These are phyloP conservation scores for Tulasnella sp. DNA, from an alignment of 768 basidiomycete genomes.

Conservation along the genomic window DNA sequence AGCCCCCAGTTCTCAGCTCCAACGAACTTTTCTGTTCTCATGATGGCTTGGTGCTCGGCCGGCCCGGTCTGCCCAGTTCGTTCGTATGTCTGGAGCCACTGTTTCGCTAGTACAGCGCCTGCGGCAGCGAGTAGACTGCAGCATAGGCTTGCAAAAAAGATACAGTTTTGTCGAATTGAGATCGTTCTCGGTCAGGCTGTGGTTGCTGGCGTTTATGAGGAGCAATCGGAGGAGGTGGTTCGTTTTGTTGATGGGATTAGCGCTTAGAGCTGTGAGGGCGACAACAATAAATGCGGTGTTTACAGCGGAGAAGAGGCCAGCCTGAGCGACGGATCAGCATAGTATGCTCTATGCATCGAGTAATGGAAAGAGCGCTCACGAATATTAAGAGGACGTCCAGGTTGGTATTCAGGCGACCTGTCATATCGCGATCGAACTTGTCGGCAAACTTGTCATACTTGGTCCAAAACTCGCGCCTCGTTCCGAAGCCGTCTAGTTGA, in stretches of 20 bases:
- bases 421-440: not conserved
- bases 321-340: not conserved
- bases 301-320: not conserved
- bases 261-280: not conserved
- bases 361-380: not conserved
- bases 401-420: not conserved
- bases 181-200: not conserved
- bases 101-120: not conserved
- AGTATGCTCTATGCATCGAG: not conserved
- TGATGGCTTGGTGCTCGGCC: not conserved
- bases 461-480: not conserved
- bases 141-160: not conserved
- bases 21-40: not conserved
- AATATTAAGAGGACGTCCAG: constrained; percentile 1
- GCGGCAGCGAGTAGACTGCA: not conserved
- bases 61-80: not conserved
- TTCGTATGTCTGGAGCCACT: not conserved
- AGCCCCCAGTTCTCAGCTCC: not conserved
- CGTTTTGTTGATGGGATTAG: not conserved
- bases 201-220: not conserved
- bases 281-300: not conserved
- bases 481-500: too few relatives aligned
- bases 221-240: not conserved
- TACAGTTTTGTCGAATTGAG: not conserved
- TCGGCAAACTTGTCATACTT: not conserved